Percentiles rank a stretch among this genome's conserved stretches.
These are phyloP conservation scores for Orbilia javanica DNA, from an alignment of 2,329 filamentous ascomycete genomes.

Conservation along the genomic window DNA sequence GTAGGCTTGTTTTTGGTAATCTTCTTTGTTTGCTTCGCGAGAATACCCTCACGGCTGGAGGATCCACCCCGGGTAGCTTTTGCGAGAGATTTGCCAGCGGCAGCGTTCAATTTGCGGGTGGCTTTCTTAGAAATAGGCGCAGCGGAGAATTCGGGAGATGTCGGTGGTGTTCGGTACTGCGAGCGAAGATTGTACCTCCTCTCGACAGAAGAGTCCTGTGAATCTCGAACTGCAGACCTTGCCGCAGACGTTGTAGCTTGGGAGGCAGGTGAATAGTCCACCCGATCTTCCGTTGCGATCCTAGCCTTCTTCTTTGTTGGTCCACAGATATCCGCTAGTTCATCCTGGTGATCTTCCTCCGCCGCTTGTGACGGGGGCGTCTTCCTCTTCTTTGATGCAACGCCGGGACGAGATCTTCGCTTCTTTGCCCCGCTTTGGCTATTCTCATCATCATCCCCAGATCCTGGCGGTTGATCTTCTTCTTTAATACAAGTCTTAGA, in stretches of 20 bases:
- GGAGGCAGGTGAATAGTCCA: slow-evolving; percentile 24
- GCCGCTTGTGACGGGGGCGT: slow-evolving; percentile 27
- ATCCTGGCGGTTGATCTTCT: slow-evolving; percentile 30
- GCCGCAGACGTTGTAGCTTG: slow-evolving; percentile 30
- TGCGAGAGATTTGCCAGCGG: slow-evolving; percentile 10
- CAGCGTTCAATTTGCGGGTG: slow-evolving; percentile 7
- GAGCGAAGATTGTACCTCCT: slow-evolving; percentile 56
- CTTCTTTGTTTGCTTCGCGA: slow-evolving; percentile 33
- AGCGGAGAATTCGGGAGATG: slow-evolving; percentile 33
- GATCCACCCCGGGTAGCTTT: slow-evolving; percentile 18
- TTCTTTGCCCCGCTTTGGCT: slow-evolving; percentile 35
- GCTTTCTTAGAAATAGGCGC: slow-evolving; percentile 9
- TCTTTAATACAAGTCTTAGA: slow-evolving; percentile 35
- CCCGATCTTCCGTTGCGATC: slow-evolving; percentile 3
- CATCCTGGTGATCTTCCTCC: slow-evolving; percentile 42
- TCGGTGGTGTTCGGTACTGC: slow-evolving; percentile 50
- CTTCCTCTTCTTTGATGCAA: slow-evolving; percentile 34
- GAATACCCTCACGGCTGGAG: slow-evolving; percentile 39
- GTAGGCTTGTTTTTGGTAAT: slow-evolving; percentile 17
- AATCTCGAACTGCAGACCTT: slow-evolving; percentile 18
- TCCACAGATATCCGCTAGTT: slow-evolving; percentile 49
- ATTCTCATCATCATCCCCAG: slow-evolving; percentile 50
- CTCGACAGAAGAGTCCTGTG: slow-evolving; percentile 29
- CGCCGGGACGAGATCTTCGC: slow-evolving; percentile 6
- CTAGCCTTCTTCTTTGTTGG: slow-evolving; percentile 54